Conservation (phyloP, 192 early-diverging fungal genomes). For the Gigaspora rosea region DNA sequence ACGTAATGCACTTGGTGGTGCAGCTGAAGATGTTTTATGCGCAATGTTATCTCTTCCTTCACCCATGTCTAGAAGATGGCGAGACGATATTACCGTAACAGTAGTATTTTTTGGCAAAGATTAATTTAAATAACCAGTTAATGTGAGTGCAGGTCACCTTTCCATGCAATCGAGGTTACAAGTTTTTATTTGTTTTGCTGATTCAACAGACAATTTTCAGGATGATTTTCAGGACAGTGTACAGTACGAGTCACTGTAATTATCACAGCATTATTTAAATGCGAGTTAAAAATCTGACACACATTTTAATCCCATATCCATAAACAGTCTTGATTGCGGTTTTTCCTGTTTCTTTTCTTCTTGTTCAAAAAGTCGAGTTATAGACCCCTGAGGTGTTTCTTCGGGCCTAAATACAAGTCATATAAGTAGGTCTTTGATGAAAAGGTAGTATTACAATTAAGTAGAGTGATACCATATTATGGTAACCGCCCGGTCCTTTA, state of each 20-base stretch:
- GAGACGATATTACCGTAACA: conserved; percentile 84
- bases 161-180: too few relatives aligned
- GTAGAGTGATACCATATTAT: conserved; percentile 57
- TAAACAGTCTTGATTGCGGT: neutral
- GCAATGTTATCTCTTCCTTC: conserved; percentile 65
- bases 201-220: too few relatives aligned
- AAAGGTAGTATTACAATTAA: neutral
- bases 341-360: conserved; percentile 6
- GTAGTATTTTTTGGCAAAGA: conserved; percentile 37
- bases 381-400: neutral
- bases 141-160: too few relatives aligned
- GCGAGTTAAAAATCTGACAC: neutral
- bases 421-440: neutral
- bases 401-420: neutral
- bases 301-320: neutral
- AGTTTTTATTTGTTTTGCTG: too few relatives aligned
- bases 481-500: conserved; percentile 60
- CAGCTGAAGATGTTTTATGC: conserved; percentile 62
- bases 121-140: neutral
- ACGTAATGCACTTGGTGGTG: conserved; percentile 63
- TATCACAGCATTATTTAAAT: neutral
- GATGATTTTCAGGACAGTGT: too few relatives aligned
- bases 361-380: neutral
- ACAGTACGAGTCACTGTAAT: too few relatives aligned
- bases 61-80: conserved; percentile 63